These are phyloP conservation scores for Ruellia speciosa DNA, from an alignment of 305 asterid genomes.

Conservation along the genomic window DNA sequence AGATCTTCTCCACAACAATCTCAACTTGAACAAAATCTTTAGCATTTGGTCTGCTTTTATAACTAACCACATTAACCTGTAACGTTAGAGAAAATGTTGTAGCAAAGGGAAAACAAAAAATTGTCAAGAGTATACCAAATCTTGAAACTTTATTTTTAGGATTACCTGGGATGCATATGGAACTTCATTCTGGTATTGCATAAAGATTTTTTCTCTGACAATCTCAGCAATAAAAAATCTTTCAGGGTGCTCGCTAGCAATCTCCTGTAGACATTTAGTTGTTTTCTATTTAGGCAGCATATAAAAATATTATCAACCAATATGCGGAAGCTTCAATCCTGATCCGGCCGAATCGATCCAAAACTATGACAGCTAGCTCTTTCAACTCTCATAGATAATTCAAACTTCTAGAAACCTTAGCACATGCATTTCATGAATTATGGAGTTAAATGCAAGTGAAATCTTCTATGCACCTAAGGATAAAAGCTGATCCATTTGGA, in stretches of 20 bases:
- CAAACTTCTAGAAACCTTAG: constrained; percentile 7
- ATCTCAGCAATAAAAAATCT: constrained; percentile 90
- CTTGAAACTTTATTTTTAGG: constrained; percentile 1
- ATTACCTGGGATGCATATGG: constrained; percentile 98
- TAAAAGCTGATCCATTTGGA: constrained; percentile 84
- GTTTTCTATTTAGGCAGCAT: constrained; percentile 8
- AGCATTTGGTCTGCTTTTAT: constrained; percentile 75
- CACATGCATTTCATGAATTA: constrained; percentile 11
- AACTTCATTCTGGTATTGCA: constrained; percentile 86
- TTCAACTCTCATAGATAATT: background rate
- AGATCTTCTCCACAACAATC: constrained; percentile 82
- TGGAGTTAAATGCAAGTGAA: too few relatives aligned
- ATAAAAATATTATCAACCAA: background rate
- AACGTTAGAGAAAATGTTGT: constrained; percentile 16
- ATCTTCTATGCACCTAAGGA: constrained; percentile 53
- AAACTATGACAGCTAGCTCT: background rate
- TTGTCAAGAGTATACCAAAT: constrained; percentile 11
- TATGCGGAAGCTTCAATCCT: background rate
- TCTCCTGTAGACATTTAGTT: constrained; percentile 49
- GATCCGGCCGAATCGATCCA: background rate
- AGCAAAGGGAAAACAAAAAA: constrained; percentile 1
- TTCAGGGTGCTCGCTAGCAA: constrained; percentile 93
- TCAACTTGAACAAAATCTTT: constrained; percentile 95
- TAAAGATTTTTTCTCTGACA: constrained; percentile 83
- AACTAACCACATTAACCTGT: constrained; percentile 81